Evolutionary conservation across 2,329 filamentous ascomycete genomes (phyloP).

Genomic region (Cladosporium austrohemisphaericum): DNA sequence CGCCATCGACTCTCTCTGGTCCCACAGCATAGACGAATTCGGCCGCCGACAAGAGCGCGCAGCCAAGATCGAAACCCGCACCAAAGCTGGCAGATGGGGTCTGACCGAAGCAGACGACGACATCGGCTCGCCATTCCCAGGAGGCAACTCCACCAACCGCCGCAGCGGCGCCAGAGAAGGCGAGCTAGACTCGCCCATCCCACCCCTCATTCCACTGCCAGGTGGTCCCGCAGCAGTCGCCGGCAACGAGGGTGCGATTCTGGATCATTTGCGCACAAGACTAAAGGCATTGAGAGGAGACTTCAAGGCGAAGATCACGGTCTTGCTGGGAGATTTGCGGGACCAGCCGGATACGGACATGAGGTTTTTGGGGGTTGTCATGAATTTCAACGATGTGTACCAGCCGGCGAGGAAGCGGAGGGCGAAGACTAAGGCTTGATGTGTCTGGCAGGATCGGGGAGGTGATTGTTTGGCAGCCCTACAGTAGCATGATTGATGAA

Average conservation of each 20-base stretch:
- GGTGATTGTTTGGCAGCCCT: neutral
- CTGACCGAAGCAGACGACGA: conserved; percentile 54
- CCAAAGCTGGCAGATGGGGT: conserved; percentile 62
- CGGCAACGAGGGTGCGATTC: conserved; percentile 57
- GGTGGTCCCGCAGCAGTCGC: conserved; percentile 28
- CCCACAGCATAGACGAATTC: conserved; percentile 91
- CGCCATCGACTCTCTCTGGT: conserved; percentile 88
- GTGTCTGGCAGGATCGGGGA: no score
- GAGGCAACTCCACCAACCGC: conserved; percentile 18
- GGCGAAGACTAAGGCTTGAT: conserved; percentile 9
- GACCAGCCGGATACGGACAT: conserved; percentile 94
- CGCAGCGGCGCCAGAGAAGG: conserved; percentile 25
- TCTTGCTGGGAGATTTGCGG: conserved; percentile 81
- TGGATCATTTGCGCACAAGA: conserved; percentile 71
- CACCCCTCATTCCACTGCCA: conserved; percentile 31
- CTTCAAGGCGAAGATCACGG: conserved; percentile 73
- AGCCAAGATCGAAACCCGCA: conserved; percentile 65
- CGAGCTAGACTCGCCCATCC: conserved; percentile 40
- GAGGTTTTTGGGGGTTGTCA: conserved; percentile 90
- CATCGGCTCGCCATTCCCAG: conserved; percentile 6
- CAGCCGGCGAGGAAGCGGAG: conserved; percentile 65
- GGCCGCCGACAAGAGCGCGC: conserved; percentile 82
- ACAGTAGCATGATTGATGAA: conserved; percentile 7
- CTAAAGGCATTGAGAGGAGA: conserved; percentile 68
- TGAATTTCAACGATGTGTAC: conserved; percentile 99